Evolutionary conservation across 2,329 filamentous ascomycete species (phyloP).

Genomic region (Colletotrichum tamarilloi): DNA sequence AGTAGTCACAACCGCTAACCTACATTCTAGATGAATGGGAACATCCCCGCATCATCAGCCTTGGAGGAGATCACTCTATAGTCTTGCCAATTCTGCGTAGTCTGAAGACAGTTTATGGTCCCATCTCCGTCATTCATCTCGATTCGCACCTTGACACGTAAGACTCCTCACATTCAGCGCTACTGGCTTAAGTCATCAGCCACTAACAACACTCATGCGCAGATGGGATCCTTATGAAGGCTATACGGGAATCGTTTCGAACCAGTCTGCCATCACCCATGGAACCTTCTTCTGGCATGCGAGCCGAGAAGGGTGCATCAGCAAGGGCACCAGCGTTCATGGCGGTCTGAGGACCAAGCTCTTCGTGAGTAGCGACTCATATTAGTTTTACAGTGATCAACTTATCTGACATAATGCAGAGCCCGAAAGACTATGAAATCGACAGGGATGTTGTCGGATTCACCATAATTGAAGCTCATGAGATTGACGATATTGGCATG

Average conservation of each 20-base stretch:
- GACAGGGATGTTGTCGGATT: not conserved
- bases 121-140: not conserved
- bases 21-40: not conserved
- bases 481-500: conserved; percentile 85
- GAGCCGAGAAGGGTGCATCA: conserved; percentile 80
- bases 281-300: conserved; percentile 94
- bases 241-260: not conserved
- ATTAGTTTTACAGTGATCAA: not conserved
- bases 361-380: not conserved
- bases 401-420: not conserved
- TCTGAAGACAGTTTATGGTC: not conserved
- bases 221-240: not conserved
- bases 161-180: not conserved
- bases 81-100: not conserved
- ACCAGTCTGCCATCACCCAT: conserved; percentile 75
- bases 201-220: not conserved
- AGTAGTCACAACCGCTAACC: not conserved
- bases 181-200: not conserved
- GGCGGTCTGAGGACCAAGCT: conserved; percentile 79
- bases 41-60: not conserved
- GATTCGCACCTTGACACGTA: not conserved
- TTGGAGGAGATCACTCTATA: not conserved
- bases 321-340: conserved; percentile 79
- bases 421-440: not conserved
- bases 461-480: conserved; percentile 75